A percentile compares a stretch with the other conserved stretches of the same genome.
These are phyloP conservation scores for Thamnidium elegans DNA, from an alignment of 192 early-diverging fungal species.

Conservation along the genomic window DNA sequence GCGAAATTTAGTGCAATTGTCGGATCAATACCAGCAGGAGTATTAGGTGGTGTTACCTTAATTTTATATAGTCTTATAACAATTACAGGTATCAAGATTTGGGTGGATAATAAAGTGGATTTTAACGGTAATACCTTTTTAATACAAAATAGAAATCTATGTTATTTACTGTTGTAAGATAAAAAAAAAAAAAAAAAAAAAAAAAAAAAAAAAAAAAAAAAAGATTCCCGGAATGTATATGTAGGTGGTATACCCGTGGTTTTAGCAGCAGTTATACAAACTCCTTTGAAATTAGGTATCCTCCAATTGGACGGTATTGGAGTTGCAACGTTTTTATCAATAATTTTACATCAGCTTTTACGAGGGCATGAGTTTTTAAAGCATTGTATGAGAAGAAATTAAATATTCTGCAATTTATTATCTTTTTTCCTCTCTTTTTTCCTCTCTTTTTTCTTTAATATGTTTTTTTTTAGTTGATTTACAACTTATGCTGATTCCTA, in stretches of 20 bases:
- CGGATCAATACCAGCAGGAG: slow-evolving; percentile 47
- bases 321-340: slow-evolving; percentile 33
- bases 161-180: too few species aligned
- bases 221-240: slow-evolving; percentile 47
- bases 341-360: slow-evolving; percentile 35
- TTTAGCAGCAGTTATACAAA: slow-evolving; percentile 36
- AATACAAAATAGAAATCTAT: neutral
- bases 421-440: too few species aligned
- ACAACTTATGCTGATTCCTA: too few species aligned
- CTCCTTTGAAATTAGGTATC: slow-evolving; percentile 21
- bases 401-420: too few species aligned
- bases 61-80: slow-evolving; percentile 51
- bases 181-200: neutral
- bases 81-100: slow-evolving; percentile 50
- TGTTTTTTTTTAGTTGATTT: too few species aligned
- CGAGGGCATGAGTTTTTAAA: too few species aligned
- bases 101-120: slow-evolving; percentile 48
- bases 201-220: too few species aligned
- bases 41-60: slow-evolving; percentile 49
- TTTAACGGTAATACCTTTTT: slow-evolving; percentile 27
- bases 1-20: slow-evolving; percentile 55
- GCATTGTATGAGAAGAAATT: too few species aligned
- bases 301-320: slow-evolving; percentile 48
- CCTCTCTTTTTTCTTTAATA: too few species aligned
- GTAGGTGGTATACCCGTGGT: slow-evolving; percentile 42